These are phyloP conservation scores for Bretschneidera sinensis DNA, from an alignment of 345 rosid genomes.

Conservation along the genomic window DNA sequence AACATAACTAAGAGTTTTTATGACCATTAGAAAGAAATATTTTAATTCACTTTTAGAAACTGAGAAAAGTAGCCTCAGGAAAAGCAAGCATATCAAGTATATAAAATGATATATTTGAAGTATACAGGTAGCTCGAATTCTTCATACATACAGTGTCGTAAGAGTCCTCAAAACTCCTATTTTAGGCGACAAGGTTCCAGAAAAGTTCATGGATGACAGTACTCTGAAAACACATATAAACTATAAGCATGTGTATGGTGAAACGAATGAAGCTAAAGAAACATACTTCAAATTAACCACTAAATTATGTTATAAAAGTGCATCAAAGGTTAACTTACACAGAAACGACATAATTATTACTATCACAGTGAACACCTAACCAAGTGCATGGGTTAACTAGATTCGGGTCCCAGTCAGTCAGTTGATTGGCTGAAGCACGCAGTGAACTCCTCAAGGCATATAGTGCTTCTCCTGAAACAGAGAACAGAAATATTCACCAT, in stretches of 20 bases:
- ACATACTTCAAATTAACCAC: too few species aligned
- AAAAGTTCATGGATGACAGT: slow-evolving; percentile 71
- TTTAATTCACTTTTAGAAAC: not conserved
- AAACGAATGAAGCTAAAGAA: slow-evolving; percentile 9
- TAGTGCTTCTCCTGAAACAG: slow-evolving; percentile 70
- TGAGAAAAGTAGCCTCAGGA: slow-evolving; percentile 5
- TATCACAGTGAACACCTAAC: slow-evolving; percentile 69
- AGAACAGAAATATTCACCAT: too few species aligned
- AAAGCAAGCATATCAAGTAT: slow-evolving; percentile 3
- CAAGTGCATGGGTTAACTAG: slow-evolving; percentile 94
- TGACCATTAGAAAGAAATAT: not conserved
- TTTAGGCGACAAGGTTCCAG: slow-evolving; percentile 69
- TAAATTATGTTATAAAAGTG: too few species aligned
- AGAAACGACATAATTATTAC: slow-evolving; percentile 47
- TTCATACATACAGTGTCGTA: slow-evolving; percentile 62
- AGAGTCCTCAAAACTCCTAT: slow-evolving; percentile 60
- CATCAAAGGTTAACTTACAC: too few species aligned
- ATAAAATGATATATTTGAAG: not conserved
- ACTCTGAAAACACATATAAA: slow-evolving; percentile 46
- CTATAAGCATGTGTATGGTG: slow-evolving; percentile 13
- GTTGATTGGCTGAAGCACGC: slow-evolving; percentile 42
- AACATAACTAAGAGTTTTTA: not conserved
- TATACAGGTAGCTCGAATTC: slow-evolving; percentile 2
- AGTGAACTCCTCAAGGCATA: slow-evolving; percentile 47
- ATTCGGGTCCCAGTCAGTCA: slow-evolving; percentile 73